phyloP scores from a whole-genome alignment of 805 yeast species.

The Metschnikowia continentalis region DNA sequence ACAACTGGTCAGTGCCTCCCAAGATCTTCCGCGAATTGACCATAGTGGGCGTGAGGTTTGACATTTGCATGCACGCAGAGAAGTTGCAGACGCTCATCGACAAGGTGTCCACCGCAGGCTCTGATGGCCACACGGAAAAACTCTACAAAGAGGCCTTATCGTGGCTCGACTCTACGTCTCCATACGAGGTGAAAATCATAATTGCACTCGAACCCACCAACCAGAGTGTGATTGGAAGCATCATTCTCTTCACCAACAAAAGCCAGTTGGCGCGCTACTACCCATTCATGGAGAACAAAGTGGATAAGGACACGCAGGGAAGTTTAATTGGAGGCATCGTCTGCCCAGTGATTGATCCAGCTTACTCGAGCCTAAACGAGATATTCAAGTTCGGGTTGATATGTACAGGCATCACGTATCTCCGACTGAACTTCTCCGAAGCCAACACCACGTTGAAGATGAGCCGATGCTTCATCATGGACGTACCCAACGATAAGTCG shows the following conservation, averaged over 20 bases:
- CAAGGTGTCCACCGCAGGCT: conserved; percentile 14
- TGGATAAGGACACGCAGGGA: conserved; percentile 11
- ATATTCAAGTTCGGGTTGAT: conserved; percentile 55
- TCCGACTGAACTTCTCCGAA: conserved; percentile 24
- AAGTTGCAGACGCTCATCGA: conserved; percentile 41
- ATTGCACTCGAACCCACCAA: conserved; percentile 52
- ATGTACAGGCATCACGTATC: conserved; percentile 35
- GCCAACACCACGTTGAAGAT: conserved; percentile 20
- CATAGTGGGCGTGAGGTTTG: conserved; percentile 55
- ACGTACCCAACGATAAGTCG: conserved; percentile 32
- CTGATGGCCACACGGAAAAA: conserved; percentile 20
- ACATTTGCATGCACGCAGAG: conserved; percentile 43
- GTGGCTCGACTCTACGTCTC: conserved; percentile 23
- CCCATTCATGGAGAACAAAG: conserved; percentile 48
- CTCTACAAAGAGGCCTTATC: conserved; percentile 38
- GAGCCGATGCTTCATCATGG: conserved; percentile 35
- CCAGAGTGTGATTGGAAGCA: conserved; percentile 50
- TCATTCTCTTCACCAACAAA: conserved; percentile 44
- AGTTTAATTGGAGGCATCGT: conserved; percentile 46
- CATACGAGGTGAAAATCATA: conserved; percentile 41
- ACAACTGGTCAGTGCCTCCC: conserved; percentile 50
- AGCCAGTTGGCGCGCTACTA: conserved; percentile 44
- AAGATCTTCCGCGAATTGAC: conserved; percentile 51
- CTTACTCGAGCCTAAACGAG: conserved; percentile 48
- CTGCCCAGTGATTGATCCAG: conserved; percentile 51